Base-by-base conservation (phyloP, 2,329 filamentous ascomycete genomes). In the Colletotrichum lindemuthianum region DNA sequence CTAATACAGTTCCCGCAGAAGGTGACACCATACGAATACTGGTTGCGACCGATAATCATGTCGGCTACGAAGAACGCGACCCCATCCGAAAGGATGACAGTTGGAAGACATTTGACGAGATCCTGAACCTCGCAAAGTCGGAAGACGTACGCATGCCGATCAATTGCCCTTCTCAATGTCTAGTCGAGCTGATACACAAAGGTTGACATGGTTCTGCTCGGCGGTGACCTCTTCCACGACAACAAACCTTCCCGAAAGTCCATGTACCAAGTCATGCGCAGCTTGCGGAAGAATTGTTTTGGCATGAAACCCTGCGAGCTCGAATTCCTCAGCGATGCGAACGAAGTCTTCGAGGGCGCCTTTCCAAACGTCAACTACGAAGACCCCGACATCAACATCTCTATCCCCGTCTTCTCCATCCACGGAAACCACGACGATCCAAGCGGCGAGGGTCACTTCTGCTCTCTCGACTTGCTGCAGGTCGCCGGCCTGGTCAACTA, bases 341-440 rank as follows among this genome's bases (percentile, higher is more conserved):
- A 90, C 70, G 92, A 97, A 72, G 92, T 95, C 67, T 97, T 99
- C 71, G 90, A 93, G 67, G 92, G 92, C 7, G 90, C 93, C 0
- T 97, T 97, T 74, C 90, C 93, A 53, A 92, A 97, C 75, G 95
- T 97, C 78, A 99, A 99, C 78, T 99, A 99, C 78, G 93, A 98
- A 77, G 96, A 99, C 72, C 88, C 92, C 32, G 93, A 99, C 71
- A 97, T 99, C 77, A 99, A 99, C 72, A 88, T 99, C 66, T 92
- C 94, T 1, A 97, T 98, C 60, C 96, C 96, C 0, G 93, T 99
- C 34, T 99, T 99, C 75, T 97, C 95, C 1, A 99, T 99, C 44
- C 96, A 99, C 72, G 96, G 96, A 49, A 99, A 99, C 73, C 96
- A 99, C 75, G 96, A 99, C 73, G 96, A 99, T 74, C 96, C 96